Conservation (phyloP, 768 basidiomycete species). For the Lentinus tigrinus region DNA sequence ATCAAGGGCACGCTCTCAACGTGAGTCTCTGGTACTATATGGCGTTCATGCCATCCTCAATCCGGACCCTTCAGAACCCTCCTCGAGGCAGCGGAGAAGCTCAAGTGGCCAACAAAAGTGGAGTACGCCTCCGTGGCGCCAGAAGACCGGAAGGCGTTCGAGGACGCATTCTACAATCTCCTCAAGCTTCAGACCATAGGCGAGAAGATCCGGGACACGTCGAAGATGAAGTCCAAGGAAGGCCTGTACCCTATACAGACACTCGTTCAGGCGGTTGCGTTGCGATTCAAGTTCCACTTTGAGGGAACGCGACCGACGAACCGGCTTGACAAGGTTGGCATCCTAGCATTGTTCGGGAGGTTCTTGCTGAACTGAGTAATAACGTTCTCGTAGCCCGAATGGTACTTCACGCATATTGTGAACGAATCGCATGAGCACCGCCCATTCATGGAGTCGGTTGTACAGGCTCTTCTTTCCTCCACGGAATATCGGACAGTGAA, state of each 20-base stretch:
- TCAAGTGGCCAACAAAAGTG: slow-evolving; percentile 84
- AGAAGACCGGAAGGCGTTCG: slow-evolving; percentile 64
- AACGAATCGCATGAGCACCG: slow-evolving; percentile 87
- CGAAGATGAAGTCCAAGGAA: slow-evolving; percentile 34
- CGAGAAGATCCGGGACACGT: slow-evolving; percentile 39
- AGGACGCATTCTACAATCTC: slow-evolving; percentile 73
- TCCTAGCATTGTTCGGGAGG: not conserved
- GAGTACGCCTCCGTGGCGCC: slow-evolving; percentile 54
- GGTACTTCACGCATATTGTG: slow-evolving; percentile 91
- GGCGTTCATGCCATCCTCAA: not conserved
- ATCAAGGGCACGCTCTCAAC: slow-evolving; percentile 64
- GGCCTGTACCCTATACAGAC: slow-evolving; percentile 84
- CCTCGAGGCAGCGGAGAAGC: slow-evolving; percentile 59
- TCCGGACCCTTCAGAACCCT: slow-evolving; percentile 47
- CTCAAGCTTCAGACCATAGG: slow-evolving; percentile 73
- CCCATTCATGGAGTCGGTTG: slow-evolving; percentile 69
- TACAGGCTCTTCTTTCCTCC: slow-evolving; percentile 69
- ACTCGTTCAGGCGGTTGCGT: slow-evolving; percentile 75
- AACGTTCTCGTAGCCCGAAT: slow-evolving; percentile 90
- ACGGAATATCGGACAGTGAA: slow-evolving; percentile 64
- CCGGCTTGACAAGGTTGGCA: slow-evolving; percentile 80
- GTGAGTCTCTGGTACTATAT: slow-evolving; percentile 40
- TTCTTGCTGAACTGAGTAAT: not conserved
- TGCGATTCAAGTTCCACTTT: slow-evolving; percentile 95
- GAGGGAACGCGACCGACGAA: slow-evolving; percentile 87